Percentiles rank a stretch among this genome's conserved stretches.
Conservation (phyloP, 768 basidiomycete species). For the Phylloporus scabripes region DNA sequence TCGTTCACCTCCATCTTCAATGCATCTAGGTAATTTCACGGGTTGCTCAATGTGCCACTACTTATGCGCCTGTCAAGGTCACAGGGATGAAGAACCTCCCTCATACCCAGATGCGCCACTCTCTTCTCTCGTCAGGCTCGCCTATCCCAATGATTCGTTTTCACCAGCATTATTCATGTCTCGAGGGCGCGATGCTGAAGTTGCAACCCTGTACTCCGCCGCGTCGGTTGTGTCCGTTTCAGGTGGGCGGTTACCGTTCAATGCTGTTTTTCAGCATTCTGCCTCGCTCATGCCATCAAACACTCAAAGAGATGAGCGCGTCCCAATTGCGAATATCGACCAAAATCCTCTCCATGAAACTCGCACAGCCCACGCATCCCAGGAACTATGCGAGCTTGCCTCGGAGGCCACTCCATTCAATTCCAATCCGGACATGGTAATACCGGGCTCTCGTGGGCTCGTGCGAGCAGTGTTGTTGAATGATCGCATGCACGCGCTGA, state of each 20-base stretch:
- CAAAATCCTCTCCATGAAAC: constrained; percentile 34
- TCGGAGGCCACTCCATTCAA: constrained; percentile 63
- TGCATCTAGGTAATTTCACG: constrained; percentile 18
- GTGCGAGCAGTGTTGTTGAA: constrained; percentile 79
- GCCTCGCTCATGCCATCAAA: constrained; percentile 25
- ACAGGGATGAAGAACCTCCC: constrained; percentile 19
- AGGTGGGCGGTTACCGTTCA: constrained; percentile 34
- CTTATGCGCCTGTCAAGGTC: constrained; percentile 18
- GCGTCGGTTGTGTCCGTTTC: constrained; percentile 73
- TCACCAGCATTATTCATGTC: constrained; percentile 31
- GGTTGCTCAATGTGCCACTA: background rate
- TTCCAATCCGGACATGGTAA: constrained; percentile 58
- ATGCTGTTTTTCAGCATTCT: constrained; percentile 31
- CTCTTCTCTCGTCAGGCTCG: constrained; percentile 61
- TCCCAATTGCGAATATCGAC: constrained; percentile 19
- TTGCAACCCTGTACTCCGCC: constrained; percentile 83
- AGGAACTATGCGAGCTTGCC: constrained; percentile 74
- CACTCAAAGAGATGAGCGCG: constrained; percentile 15
- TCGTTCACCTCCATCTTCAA: constrained; percentile 10
- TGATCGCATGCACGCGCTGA: constrained; percentile 85
- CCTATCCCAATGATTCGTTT: constrained; percentile 62
- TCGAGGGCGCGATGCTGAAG: constrained; percentile 62
- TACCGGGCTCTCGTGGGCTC: constrained; percentile 74
- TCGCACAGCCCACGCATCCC: constrained; percentile 49
- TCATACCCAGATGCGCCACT: constrained; percentile 62